Conservation (phyloP, 352 stramenopile species). For the Pythium pyrilobum region DNA sequence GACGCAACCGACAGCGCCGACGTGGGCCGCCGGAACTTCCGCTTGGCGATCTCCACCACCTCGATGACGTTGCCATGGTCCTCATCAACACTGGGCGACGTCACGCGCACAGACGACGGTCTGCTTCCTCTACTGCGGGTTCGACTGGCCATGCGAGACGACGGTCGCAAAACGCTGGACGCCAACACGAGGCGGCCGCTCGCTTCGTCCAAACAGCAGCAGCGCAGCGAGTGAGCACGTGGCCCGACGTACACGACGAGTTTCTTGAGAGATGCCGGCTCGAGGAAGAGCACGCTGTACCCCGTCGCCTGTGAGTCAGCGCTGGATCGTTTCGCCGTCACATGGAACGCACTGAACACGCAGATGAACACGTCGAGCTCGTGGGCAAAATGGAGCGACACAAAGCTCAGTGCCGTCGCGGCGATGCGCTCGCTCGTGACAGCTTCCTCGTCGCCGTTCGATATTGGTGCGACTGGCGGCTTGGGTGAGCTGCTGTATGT, state of each 20-base stretch:
- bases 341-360: slow-evolving; percentile 35
- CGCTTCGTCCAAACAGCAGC: slow-evolving; percentile 31
- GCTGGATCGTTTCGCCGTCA: neutral
- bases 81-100: slow-evolving; percentile 4
- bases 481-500: too few relatives aligned
- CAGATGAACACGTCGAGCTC: slow-evolving; percentile 56
- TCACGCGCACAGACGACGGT: neutral
- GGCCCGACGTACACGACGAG: slow-evolving; percentile 48
- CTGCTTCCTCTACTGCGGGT: neutral
- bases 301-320: neutral
- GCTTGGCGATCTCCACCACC: slow-evolving; percentile 45
- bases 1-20: neutral
- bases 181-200: slow-evolving; percentile 44
- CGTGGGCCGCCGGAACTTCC: slow-evolving; percentile 14
- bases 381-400: slow-evolving; percentile 40
- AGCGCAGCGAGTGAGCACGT: slow-evolving; percentile 33
- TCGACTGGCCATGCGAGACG: neutral
- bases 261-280: slow-evolving; percentile 52
- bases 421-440: neutral
- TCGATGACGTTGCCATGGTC: slow-evolving; percentile 41
- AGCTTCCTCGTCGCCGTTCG: neutral
- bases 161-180: slow-evolving; percentile 7
- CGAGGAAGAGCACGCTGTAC: slow-evolving; percentile 55
- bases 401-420: slow-evolving; percentile 1
- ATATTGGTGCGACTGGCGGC: too few relatives aligned